Base-by-base conservation (phyloP, 768 basidiomycete genomes). In the Termitomyces sp. region DNA sequence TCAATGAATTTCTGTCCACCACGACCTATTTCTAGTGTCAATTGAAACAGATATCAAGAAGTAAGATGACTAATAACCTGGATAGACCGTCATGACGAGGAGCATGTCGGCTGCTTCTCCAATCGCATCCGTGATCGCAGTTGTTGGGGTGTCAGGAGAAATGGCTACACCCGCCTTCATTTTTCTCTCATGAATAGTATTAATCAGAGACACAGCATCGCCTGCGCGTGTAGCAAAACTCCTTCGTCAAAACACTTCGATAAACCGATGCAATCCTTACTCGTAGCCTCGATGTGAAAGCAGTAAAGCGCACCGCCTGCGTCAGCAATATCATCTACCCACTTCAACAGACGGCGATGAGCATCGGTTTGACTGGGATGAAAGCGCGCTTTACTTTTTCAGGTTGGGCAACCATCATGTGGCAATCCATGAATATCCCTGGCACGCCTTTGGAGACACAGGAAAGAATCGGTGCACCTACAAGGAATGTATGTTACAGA, bases 351-450 rank as follows among this genome's bases (percentile, higher is more conserved):
- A 30, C 24, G n/a, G 38, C 32, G 36, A 52, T 57, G 55, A 54
- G 50, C 20, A 53, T 49, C 26, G n/a, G 12, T 28, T 57, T 20
- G 12, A 42, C 4, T 49, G 8, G 36, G 33, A 26, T 20, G 14
- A 30, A 36, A 46, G 18, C 20, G 51, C 20, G 51, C 47, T 66
- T 50, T 63, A 92, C 95, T 80, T 88, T 87, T 68, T 90, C 92
- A 10, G 97, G 97, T 50, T 98, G 77, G 0, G 94, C 72, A 20
- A 99, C 97, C 97, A 99, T 99, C 97, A 98, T 98, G 74, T 99
- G 97, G 72, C 95, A 98, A 73, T 99, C 97, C 96, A 99, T 98
- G 77, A 94, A 98, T 65, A 98, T 97, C 54, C 84, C 92, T 2
- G 96, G 95, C 22, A 98, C 83, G 36, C 86, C 83, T 71, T 94